Conservation (phyloP, 75 land plant genomes). For the Pinus albicaulis region DNA sequence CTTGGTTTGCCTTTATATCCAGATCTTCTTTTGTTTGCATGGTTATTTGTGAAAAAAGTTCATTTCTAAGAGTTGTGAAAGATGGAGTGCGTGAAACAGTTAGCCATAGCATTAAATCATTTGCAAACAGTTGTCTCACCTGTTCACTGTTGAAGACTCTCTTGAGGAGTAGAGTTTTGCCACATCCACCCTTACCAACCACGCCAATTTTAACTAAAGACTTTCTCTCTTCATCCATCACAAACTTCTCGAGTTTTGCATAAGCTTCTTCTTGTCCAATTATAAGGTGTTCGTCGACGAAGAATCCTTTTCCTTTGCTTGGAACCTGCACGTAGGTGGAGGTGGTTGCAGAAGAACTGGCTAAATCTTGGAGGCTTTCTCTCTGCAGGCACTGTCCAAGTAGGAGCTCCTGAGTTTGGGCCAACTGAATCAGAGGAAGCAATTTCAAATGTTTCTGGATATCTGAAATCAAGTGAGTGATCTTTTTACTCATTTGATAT, state of each 20-base stretch:
- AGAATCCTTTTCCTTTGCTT: neutral
- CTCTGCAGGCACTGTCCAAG: too few relatives aligned
- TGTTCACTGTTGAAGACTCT: neutral
- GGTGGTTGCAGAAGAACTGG: too few relatives aligned
- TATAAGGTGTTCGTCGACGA: neutral
- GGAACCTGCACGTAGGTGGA: too few relatives aligned
- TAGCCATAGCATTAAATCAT: neutral
- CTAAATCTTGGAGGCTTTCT: too few relatives aligned
- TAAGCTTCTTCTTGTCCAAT: neutral
- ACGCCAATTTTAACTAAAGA: neutral
- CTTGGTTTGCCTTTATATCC: neutral
- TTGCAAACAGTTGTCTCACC: neutral
- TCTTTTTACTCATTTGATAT: neutral
- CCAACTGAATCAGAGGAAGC: too few relatives aligned
- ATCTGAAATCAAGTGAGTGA: neutral
- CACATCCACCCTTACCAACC: neutral
- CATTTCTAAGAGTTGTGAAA: neutral
- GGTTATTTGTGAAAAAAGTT: neutral
- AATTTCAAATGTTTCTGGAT: neutral
- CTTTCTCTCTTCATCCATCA: neutral
- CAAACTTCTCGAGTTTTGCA: neutral
- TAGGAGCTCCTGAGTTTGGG: too few relatives aligned
- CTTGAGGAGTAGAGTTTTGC: neutral
- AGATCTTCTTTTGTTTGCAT: neutral
- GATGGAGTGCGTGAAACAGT: neutral